Conservation (phyloP, 768 basidiomycete species). For the Suillus ampliporus region DNA sequence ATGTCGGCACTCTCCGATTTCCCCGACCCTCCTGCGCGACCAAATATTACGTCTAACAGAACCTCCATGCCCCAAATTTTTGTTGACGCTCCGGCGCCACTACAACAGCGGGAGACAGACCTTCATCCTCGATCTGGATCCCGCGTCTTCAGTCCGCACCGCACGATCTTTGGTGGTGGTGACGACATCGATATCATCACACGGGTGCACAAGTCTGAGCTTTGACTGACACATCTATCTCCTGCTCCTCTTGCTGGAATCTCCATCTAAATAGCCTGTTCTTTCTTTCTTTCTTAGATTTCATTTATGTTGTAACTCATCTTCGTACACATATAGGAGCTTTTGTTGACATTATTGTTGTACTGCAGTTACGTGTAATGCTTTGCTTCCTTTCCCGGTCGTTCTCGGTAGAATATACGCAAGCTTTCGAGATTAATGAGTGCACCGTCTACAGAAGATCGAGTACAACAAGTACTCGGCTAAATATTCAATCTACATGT, state of each 20-base stretch:
- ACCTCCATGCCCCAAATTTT: constrained; percentile 52
- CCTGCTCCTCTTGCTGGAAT: neutral
- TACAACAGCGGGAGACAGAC: neutral
- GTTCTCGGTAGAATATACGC: neutral
- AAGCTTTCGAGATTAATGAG: no score
- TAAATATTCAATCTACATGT: no score
- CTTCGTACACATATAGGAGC: neutral
- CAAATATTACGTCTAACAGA: constrained; percentile 33
- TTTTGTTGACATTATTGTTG: neutral
- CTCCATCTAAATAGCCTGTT: neutral
- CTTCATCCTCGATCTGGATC: constrained; percentile 10
- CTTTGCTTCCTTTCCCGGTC: neutral
- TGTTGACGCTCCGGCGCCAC: constrained; percentile 35
- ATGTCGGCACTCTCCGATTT: constrained; percentile 80
- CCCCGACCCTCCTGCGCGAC: constrained; percentile 59
- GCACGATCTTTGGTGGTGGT: constrained; percentile 34
- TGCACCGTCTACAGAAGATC: no score
- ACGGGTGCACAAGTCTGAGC: constrained; percentile 16
- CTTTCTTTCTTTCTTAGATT: neutral
- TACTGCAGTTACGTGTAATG: neutral
- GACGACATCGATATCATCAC: constrained; percentile 28
- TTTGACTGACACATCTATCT: constrained; percentile 16
- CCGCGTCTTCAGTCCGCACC: constrained; percentile 18
- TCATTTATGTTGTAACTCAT: neutral
- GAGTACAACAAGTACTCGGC: no score